Evolutionary conservation across 192 early-diverging fungal genomes (phyloP).

Genomic region (Lobulomyces angularis): DNA sequence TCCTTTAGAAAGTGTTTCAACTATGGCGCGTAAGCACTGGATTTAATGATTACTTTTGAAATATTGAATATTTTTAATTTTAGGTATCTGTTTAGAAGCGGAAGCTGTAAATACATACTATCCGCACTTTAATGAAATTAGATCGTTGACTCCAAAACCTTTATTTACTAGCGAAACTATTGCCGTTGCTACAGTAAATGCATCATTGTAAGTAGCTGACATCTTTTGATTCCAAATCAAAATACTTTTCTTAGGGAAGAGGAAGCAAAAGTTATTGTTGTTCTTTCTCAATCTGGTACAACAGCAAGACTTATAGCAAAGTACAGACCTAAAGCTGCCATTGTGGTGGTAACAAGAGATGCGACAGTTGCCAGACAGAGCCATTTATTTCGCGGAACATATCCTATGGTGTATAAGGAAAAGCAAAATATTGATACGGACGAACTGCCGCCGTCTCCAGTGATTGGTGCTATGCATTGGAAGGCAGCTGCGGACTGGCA

Average conservation of each 20-base stretch:
- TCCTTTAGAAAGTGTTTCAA: too few relatives aligned
- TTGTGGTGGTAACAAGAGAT: conserved; percentile 82
- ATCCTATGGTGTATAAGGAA: conserved; percentile 66
- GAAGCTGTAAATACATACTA: conserved; percentile 92
- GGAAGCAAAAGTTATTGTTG: conserved; percentile 75
- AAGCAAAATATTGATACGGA: too few relatives aligned
- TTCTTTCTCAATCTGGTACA: conserved; percentile 73
- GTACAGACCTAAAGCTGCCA: conserved; percentile 84
- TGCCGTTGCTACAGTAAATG: conserved; percentile 76
- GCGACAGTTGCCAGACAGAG: conserved; percentile 59
- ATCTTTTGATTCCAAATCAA: not conserved
- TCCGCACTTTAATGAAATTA: conserved; percentile 81
- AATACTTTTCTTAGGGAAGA: conserved; percentile 28
- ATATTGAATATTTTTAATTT: too few relatives aligned
- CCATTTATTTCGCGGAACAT: conserved; percentile 72
- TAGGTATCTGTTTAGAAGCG: conserved; percentile 79
- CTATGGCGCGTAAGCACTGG: too few relatives aligned
- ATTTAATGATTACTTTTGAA: too few relatives aligned
- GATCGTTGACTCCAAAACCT: conserved; percentile 60
- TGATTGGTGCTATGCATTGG: too few relatives aligned
- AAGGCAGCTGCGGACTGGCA: too few relatives aligned
- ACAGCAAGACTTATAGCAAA: conserved; percentile 84
- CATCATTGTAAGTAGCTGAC: conserved; percentile 70
- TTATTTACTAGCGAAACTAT: conserved; percentile 81
- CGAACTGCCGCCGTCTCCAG: too few relatives aligned